Evolutionary conservation across 495 filamentous ascomycete genomes (phyloP).

Genomic region (Podospora pseudopauciseta): DNA sequence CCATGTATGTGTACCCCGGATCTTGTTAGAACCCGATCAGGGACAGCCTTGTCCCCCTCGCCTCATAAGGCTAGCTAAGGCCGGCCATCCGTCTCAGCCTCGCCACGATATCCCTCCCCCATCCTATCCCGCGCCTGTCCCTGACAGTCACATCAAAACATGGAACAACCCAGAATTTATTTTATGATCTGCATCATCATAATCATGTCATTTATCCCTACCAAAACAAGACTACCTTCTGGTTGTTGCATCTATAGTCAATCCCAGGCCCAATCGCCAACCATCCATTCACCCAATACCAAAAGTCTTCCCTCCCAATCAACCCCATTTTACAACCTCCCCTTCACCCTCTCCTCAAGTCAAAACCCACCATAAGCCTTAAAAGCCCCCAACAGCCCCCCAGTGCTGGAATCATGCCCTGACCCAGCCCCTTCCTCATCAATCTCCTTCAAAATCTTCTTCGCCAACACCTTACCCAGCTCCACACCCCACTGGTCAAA

Average conservation of each 20-base stretch:
- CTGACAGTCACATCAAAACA: background rate
- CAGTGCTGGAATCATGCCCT: conserved; percentile 81
- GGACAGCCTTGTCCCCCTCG: background rate
- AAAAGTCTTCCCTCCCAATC: background rate
- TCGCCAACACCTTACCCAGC: conserved; percentile 92
- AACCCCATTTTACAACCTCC: background rate
- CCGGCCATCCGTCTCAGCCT: background rate
- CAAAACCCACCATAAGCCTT: conserved; percentile 42
- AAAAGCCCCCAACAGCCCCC: conserved; percentile 83
- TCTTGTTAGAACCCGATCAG: background rate
- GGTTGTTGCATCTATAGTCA: background rate
- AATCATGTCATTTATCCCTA: background rate
- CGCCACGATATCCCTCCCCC: background rate
- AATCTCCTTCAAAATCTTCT: conserved; percentile 77
- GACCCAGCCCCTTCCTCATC: conserved; percentile 66
- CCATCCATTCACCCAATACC: too few species aligned
- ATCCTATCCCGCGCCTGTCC: background rate
- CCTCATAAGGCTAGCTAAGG: background rate
- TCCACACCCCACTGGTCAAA: conserved; percentile 99
- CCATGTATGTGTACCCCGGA: too few species aligned
- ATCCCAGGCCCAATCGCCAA: too few species aligned
- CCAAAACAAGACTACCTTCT: background rate
- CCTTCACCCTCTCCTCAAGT: conserved; percentile 9
- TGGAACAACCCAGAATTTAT: background rate
- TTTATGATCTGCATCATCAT: background rate